These are phyloP conservation scores for Fusarium verticillioides DNA, from an alignment of 2,329 filamentous ascomycete genomes.

Conservation along the genomic window DNA sequence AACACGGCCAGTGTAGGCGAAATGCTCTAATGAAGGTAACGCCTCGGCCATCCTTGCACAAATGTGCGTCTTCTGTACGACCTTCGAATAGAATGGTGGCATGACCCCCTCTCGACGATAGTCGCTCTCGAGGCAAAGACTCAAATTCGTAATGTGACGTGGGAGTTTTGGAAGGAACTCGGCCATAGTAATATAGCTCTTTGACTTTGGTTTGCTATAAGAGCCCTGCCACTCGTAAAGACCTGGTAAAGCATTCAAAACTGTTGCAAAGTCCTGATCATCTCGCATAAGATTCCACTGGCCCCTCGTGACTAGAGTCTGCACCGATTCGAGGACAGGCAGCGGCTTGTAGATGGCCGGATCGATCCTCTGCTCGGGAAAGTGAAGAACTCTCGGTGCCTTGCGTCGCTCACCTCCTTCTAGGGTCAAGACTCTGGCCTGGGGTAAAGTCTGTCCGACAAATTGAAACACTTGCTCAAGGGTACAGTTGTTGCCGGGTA, in stretches of 20 bases:
- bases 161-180: slow-evolving; percentile 70
- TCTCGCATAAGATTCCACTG: slow-evolving; percentile 81
- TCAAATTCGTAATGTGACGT: slow-evolving; percentile 68
- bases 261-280: slow-evolving; percentile 69
- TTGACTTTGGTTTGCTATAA: slow-evolving; percentile 78
- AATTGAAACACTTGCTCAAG: slow-evolving; percentile 76
- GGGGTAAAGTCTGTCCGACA: slow-evolving; percentile 67
- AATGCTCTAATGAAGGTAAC: slow-evolving; percentile 71
- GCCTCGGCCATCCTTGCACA: slow-evolving; percentile 72
- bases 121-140: slow-evolving; percentile 77
- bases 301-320: slow-evolving; percentile 76
- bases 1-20: slow-evolving; percentile 78
- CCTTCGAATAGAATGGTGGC: slow-evolving; percentile 70
- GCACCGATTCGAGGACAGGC: slow-evolving; percentile 64
- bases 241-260: slow-evolving; percentile 72
- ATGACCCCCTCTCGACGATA: slow-evolving; percentile 73
- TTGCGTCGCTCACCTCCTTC: slow-evolving; percentile 83
- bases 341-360: slow-evolving; percentile 50
- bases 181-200: slow-evolving; percentile 77
- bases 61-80: slow-evolving; percentile 69
- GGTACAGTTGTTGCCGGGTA: slow-evolving; percentile 74
- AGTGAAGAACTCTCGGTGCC: slow-evolving; percentile 70
- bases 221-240: slow-evolving; percentile 72
- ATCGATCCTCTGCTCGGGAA: slow-evolving; percentile 39
- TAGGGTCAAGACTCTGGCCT: slow-evolving; percentile 74